Evolutionary conservation across 2,329 filamentous ascomycete species (phyloP), one percentile per base, ranked within the genome.

Genomic region (Clonostachys sp.): DNA sequence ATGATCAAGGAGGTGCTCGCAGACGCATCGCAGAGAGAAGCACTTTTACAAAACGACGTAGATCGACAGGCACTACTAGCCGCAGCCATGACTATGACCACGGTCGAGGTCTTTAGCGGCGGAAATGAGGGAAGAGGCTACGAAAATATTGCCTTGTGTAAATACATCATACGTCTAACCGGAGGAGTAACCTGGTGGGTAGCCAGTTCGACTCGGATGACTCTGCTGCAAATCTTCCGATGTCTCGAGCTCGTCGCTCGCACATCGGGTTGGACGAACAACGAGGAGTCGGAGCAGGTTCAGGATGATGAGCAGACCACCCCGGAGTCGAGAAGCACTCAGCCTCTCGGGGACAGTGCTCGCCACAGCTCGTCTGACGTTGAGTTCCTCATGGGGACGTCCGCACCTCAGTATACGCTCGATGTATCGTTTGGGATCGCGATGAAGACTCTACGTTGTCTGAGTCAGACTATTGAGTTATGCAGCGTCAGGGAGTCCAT

Each of bases 101-200:
- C 42, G 24, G 34, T 44, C 24, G 42, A 44, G 42, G 42, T 44
- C 42, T 44, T 44, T 17, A 44, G 42, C 42, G 42, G 42, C 5
- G 17, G 17, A 8, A 44, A 30, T 34, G 30, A 44, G 17, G 42
- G 42, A 9, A 30, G 34, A n/a, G 17, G 42, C 18, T 30, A 44
- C 12, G 18, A 30, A 17, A 17, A 34, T n/a, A 18, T 44, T 20
- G 18, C 14, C 5, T 12, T 44, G 42, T 20, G 42, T n/a, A 44
- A 44, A 30, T 30, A 34, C 24, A 30, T 44, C 42, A 44, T 44
- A 14, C 17, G 30, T n/a, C 17, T 44, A 6, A 44, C 42, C 6
- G 42, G 42, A 2, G 42, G 42, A 14, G 10, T 44, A 7, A 10
- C 5, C 17, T 24, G 30, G 24, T 44, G 42, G 42, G 18, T 44